Base-by-base conservation (phyloP, 2,329 filamentous ascomycete genomes). In the Beauveria varroae region DNA sequence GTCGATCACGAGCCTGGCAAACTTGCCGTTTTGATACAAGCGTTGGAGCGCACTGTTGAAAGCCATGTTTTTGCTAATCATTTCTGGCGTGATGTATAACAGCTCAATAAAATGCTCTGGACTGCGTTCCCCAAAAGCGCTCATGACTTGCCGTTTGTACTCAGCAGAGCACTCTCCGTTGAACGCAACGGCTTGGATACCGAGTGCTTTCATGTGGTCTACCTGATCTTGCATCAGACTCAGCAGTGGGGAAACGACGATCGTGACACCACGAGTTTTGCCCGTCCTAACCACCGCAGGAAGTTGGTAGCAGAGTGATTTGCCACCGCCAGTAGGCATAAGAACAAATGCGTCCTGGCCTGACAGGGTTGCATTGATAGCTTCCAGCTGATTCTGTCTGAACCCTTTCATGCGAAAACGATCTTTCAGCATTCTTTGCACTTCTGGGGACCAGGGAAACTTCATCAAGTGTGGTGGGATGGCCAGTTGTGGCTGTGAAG, bases 171-270 rank as follows among this genome's bases (percentile, higher is more conserved):
- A 87, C 58, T 95, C 90, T 54, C 92, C 85, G 68, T 96, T 98
- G 73, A 96, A 86, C 16, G 91, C 78, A 61, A 87, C 86, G 3
- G 95, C 95, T 65, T 89, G 86, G 64, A 99, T 91, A 26, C 87
- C 82, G 52, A 95, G 76, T 10, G 83, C 82, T 58, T 82, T 82
- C 66, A 97, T 81, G 71, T 97, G 93, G 40, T 88, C 82, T 5
- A 98, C 93, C 71, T 99, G 95, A 71, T 99, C 96, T 71, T 96
- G 89, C 95, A 99, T 99, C 68, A 99, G 77, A 78, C 93, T 98
- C 43, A 99, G 79, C 55, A 99, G 77, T 3, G 95, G 95, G 0
- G 93, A 98, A n/a, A 99, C 86, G 3, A 99, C 95, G 59, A 99
- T 82, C 0, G 93, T 98, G 26, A 99, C 86, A 3, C 95, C 96